Percentiles rank a stretch among this genome's conserved stretches.
Conservation (phyloP, 2,329 filamentous ascomycete species). For the Neofusicoccum cordaticola region DNA sequence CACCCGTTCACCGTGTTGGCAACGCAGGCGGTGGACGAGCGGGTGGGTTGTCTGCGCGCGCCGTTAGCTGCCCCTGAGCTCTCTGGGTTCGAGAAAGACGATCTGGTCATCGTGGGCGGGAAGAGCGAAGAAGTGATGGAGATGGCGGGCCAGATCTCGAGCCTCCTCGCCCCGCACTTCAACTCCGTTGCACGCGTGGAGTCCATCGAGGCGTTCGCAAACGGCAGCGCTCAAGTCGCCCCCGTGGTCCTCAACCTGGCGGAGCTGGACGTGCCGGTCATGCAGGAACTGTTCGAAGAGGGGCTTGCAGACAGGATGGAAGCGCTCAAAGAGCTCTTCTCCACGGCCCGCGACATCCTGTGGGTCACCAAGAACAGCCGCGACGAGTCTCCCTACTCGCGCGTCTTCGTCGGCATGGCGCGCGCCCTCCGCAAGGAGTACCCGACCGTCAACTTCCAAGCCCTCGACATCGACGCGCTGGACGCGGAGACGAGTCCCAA, state of each 20-base stretch:
- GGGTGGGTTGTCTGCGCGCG: constrained; percentile 17
- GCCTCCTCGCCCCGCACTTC: too few species aligned
- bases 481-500: too few species aligned
- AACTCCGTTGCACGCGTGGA: too few species aligned
- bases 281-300: background rate
- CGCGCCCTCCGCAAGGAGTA: constrained; percentile 21
- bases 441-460: constrained; percentile 21
- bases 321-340: background rate
- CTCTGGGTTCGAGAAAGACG: too few species aligned
- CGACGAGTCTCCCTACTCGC: background rate
- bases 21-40: constrained; percentile 23
- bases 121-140: too few species aligned
- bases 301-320: background rate
- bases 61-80: constrained; percentile 9
- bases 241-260: too few species aligned
- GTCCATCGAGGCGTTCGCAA: too few species aligned
- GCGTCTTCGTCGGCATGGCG: constrained; percentile 20
- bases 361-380: background rate
- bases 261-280: background rate
- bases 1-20: constrained; percentile 16
- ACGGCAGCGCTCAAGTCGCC: too few species aligned
- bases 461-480: constrained; percentile 22
- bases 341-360: too few species aligned
- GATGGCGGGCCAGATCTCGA: too few species aligned
- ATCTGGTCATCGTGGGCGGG: background rate